A percentile compares a stretch with the other conserved stretches of the same genome.
These are phyloP conservation scores for Epichloe glyceriae DNA, from an alignment of 2,329 filamentous ascomycete species.

Conservation along the genomic window DNA sequence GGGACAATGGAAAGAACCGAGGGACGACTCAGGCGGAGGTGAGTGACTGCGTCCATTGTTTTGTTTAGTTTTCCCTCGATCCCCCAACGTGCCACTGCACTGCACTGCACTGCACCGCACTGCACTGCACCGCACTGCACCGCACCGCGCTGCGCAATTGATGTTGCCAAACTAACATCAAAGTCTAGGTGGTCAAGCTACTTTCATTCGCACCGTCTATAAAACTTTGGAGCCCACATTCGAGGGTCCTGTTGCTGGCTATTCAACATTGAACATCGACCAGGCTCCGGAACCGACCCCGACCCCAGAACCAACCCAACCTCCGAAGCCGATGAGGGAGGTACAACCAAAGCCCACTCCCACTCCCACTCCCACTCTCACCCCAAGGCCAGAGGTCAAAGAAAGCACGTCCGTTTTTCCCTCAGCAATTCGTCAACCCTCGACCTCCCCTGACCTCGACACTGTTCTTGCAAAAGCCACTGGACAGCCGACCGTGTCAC, in stretches of 20 bases:
- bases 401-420: slow-evolving; percentile 10
- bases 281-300: slow-evolving; percentile 5
- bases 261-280: slow-evolving; percentile 20
- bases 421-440: slow-evolving; percentile 15
- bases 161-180: not conserved
- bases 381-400: slow-evolving; percentile 3
- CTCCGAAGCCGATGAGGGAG: not conserved
- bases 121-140: not conserved
- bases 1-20: not conserved
- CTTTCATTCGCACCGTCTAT: slow-evolving; percentile 26
- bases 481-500: slow-evolving; percentile 8
- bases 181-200: slow-evolving; percentile 7
- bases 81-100: not conserved
- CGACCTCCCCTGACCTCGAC: slow-evolving; percentile 12
- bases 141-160: not conserved
- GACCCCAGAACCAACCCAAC: not conserved
- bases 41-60: not conserved
- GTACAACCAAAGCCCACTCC: slow-evolving; percentile 4
- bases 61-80: not conserved
- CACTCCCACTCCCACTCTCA: not conserved
- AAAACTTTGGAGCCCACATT: slow-evolving; percentile 29
- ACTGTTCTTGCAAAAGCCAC: slow-evolving; percentile 20
- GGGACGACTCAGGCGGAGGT: not conserved
- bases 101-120: not conserved
- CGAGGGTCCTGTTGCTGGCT: slow-evolving; percentile 28